Evolutionary conservation across 306 rosid species (phyloP), one percentile per base, ranked within the genome.

Genomic region (Macrotyloma uniflorum): DNA sequence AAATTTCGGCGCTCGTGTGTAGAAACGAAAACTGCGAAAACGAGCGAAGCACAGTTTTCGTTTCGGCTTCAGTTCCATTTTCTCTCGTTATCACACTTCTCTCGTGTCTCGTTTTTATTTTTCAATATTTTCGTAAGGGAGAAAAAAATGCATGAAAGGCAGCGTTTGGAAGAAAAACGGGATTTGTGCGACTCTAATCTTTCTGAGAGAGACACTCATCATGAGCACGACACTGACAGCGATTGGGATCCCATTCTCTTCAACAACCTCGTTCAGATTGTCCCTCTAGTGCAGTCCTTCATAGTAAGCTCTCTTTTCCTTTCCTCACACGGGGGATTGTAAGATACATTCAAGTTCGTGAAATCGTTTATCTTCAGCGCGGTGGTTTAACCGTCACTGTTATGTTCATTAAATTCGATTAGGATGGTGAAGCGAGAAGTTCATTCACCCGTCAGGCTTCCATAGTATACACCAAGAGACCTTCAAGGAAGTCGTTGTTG

Each of bases 281-380:
- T 90, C 22, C 93, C 91, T 33, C 93, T 90, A 4, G 95, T 90
- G 64, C 91, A 92, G 51, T 90, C 91, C 63, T 91, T 92, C 79
- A 83, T 88, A 45, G 83, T 89, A 88, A 86, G 33, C 20, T n/a
- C 35, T 59, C 49, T 47, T 50, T 53, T 20, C 20, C 22, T 0
- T 33, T 33, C 38, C 57, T n/a, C 59, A 8, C 1, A 50, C 55
- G 55, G 6, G 22, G 22, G 11, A n/a, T 46, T 46, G 50, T 8
- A 45, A 49, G 4, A 15, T 15, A 4, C 16, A 15, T 15, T 16
- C n/a, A 53, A 53, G 28, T 19, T 16, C 11, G 32, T 23, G 30
- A 22, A 22, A 12, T 57, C 36, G 4, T 23, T 23, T 57, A 10
- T 20, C 0, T 14, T 28, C 26, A 5, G 26, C 12, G 19, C 32